Percentiles rank a stretch among this genome's conserved stretches.
phyloP scores from a whole-genome alignment of 306 rosid genomes.

The Prunus mume region DNA sequence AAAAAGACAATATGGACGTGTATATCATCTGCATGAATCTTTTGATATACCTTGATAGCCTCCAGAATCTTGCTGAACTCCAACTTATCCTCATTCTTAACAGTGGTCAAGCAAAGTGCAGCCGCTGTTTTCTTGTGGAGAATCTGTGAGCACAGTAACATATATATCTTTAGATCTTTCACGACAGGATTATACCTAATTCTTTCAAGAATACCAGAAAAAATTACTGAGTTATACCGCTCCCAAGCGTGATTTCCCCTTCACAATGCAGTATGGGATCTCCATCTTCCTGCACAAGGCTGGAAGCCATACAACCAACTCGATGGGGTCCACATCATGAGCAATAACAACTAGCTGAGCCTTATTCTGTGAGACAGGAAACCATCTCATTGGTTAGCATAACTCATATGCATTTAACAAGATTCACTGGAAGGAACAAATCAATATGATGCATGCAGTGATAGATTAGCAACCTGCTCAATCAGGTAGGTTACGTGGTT shows the following conservation, averaged over 20 bases:
- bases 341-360: conserved; percentile 81
- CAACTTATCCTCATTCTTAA: conserved; percentile 80
- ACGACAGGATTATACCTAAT: not conserved
- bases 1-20: too few relatives aligned
- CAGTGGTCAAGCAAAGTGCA: conserved; percentile 70
- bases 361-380: conserved; percentile 43
- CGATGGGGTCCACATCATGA: conserved; percentile 84
- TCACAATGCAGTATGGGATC: conserved; percentile 78
- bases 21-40: not conserved
- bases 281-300: conserved; percentile 84
- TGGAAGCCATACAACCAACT: conserved; percentile 80
- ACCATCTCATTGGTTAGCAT: not conserved
- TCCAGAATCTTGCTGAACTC: conserved; percentile 69
- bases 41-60: conserved; percentile 62
- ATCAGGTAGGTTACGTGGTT: conserved; percentile 80
- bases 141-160: conserved; percentile 31
- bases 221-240: conserved; percentile 33
- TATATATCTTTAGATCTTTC: not conserved
- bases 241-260: conserved; percentile 78
- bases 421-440: not conserved
- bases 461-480: conserved; percentile 46
- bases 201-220: not conserved
- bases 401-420: too few relatives aligned
- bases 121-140: conserved; percentile 76
- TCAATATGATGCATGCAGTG: not conserved